Evolutionary conservation across 2,329 filamentous ascomycete species (phyloP).

Genomic region (Scorias spongiosa): DNA sequence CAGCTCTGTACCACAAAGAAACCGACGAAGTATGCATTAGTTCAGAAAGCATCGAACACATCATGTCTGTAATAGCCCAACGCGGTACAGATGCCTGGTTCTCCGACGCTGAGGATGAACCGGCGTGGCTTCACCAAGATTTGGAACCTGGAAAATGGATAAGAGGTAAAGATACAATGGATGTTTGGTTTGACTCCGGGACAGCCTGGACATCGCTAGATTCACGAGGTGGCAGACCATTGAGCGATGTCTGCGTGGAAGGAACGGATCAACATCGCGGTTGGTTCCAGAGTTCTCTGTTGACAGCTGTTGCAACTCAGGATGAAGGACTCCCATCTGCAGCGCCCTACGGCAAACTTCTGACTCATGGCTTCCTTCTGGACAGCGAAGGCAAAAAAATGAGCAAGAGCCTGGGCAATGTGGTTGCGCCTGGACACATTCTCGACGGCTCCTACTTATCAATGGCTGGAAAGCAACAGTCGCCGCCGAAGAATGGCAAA

Average conservation of each 20-base stretch:
- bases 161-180: conserved; percentile 89
- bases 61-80: conserved; percentile 61
- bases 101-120: conserved; percentile 62
- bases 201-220: conserved; percentile 63
- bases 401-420: conserved; percentile 93
- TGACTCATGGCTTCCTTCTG: conserved; percentile 90
- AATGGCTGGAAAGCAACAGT: conserved; percentile 32
- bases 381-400: conserved; percentile 90
- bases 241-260: conserved; percentile 81
- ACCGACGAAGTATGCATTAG: conserved; percentile 56
- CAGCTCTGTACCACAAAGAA: conserved; percentile 60
- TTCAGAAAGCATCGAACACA: conserved; percentile 64
- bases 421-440: conserved; percentile 64
- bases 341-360: conserved; percentile 73
- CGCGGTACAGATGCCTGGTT: conserved; percentile 91
- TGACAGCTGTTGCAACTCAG: conserved; percentile 65
- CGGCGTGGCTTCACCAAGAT: conserved; percentile 57
- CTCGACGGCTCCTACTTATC: conserved; percentile 63
- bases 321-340: conserved; percentile 21
- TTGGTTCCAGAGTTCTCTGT: conserved; percentile 93
- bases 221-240: conserved; percentile 23
- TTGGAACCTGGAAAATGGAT: conserved; percentile 44
- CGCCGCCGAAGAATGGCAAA: conserved; percentile 33
- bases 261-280: conserved; percentile 92
- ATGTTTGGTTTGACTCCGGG: conserved; percentile 98